A percentile compares a stretch with the other conserved stretches of the same genome.
These are phyloP conservation scores for Breynia disticha DNA, from an alignment of 441 rosid genomes.

Conservation along the genomic window DNA sequence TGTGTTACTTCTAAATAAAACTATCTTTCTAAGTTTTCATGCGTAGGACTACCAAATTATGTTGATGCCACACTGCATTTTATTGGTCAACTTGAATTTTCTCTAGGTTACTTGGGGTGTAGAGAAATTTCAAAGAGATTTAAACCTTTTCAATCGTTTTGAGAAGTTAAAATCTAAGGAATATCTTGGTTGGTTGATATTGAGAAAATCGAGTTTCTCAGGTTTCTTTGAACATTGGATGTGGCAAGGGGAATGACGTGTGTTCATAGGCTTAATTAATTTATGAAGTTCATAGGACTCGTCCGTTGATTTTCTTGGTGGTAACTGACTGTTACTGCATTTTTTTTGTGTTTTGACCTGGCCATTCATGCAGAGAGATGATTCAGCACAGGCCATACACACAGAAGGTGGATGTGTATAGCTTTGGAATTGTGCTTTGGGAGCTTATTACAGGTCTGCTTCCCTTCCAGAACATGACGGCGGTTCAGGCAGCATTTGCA, in stretches of 20 bases:
- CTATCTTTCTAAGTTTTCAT: too few relatives aligned
- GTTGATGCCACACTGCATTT: too few relatives aligned
- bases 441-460: conserved; percentile 83
- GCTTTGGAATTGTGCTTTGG: conserved; percentile 95
- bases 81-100: too few relatives aligned
- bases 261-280: conserved; percentile 52
- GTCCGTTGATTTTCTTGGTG: neutral
- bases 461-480: conserved; percentile 94
- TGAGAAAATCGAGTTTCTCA: too few relatives aligned
- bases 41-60: too few relatives aligned
- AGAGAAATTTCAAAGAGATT: too few relatives aligned
- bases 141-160: too few relatives aligned
- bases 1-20: too few relatives aligned
- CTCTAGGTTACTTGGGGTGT: too few relatives aligned
- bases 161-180: too few relatives aligned
- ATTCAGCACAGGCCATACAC: conserved; percentile 96
- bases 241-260: conserved; percentile 95
- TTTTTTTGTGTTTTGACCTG: conserved; percentile 8
- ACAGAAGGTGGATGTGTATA: conserved; percentile 89
- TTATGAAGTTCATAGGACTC: neutral
- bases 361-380: conserved; percentile 69
- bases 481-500: conserved; percentile 99
- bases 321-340: neutral
- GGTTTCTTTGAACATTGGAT: conserved; percentile 92
- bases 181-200: too few relatives aligned